Percentiles rank a stretch among this genome's conserved stretches.
phyloP scores from a whole-genome alignment of 2,329 filamentous ascomycete species.

The Colletotrichum sp. region DNA sequence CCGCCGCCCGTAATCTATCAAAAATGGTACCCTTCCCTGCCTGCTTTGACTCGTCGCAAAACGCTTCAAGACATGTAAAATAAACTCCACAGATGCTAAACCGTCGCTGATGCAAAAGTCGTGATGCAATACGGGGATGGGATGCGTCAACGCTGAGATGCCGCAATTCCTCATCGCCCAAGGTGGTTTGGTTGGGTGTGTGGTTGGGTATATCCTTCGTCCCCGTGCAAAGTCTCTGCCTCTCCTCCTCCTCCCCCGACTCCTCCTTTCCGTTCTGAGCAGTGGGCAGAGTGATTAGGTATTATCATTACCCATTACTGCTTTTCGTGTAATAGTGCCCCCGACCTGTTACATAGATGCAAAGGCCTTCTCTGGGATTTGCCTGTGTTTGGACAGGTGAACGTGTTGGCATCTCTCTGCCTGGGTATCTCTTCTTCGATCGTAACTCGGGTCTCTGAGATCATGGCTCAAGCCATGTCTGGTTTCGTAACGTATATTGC shows the following conservation, averaged over 20 bases:
- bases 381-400: neutral
- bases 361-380: neutral
- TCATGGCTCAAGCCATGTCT: neutral
- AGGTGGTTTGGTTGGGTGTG: neutral
- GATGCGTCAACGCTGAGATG: neutral
- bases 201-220: constrained; percentile 13
- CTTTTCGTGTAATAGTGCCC: neutral
- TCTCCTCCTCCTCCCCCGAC: neutral
- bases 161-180: neutral
- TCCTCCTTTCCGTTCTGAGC: neutral
- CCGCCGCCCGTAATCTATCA: neutral
- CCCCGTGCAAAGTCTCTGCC: neutral
- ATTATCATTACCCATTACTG: constrained; percentile 27
- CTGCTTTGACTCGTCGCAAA: neutral
- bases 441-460: neutral
- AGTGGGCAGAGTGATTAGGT: neutral
- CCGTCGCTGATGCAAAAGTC: constrained; percentile 19
- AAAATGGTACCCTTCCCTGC: neutral
- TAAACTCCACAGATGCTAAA: neutral
- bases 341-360: neutral
- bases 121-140: neutral
- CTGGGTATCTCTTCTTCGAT: neutral
- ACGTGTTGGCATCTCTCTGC: neutral
- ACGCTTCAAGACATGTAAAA: neutral
- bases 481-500: constrained; percentile 2